Evolutionary conservation across 306 rosid genomes (phyloP).

Genomic region (Castanea mollissima): DNA sequence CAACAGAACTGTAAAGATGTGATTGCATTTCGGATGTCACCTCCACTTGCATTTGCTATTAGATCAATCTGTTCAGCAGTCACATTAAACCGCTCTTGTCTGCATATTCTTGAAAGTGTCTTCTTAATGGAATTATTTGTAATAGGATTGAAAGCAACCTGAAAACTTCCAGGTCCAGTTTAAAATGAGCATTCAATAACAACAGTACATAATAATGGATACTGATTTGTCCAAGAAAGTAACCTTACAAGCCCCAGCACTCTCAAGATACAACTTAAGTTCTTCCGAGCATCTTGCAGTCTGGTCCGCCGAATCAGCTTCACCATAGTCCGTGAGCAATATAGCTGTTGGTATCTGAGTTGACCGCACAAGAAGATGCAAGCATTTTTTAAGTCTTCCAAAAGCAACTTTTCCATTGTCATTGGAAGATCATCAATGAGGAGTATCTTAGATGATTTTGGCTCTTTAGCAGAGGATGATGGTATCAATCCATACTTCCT

Average conservation of each 20-base stretch:
- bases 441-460: slow-evolving; percentile 64
- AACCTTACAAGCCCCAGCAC: slow-evolving; percentile 99
- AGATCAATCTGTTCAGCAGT: slow-evolving; percentile 62
- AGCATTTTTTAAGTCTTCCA: slow-evolving; percentile 62
- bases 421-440: slow-evolving; percentile 88
- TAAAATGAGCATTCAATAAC: slow-evolving; percentile 17
- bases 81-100: slow-evolving; percentile 62
- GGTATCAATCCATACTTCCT: slow-evolving; percentile 74
- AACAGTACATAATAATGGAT: slow-evolving; percentile 8
- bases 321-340: slow-evolving; percentile 65
- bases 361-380: slow-evolving; percentile 63
- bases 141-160: slow-evolving; percentile 90
- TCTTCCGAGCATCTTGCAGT: slow-evolving; percentile 54
- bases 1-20: slow-evolving; percentile 82
- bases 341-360: slow-evolving; percentile 81
- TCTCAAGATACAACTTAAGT: slow-evolving; percentile 63
- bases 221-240: slow-evolving; percentile 47
- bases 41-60: slow-evolving; percentile 89
- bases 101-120: slow-evolving; percentile 62
- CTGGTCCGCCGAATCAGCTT: slow-evolving; percentile 64
- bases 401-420: slow-evolving; percentile 61
- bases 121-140: slow-evolving; percentile 73
- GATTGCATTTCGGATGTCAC: slow-evolving; percentile 94
- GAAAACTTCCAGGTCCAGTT: slow-evolving; percentile 35
- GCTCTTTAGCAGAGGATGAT: slow-evolving; percentile 43